Evolutionary conservation across 176 grass and related monocot species (phyloP), one percentile per base, ranked within the genome.

Genomic region (Paspalum vaginatum): DNA sequence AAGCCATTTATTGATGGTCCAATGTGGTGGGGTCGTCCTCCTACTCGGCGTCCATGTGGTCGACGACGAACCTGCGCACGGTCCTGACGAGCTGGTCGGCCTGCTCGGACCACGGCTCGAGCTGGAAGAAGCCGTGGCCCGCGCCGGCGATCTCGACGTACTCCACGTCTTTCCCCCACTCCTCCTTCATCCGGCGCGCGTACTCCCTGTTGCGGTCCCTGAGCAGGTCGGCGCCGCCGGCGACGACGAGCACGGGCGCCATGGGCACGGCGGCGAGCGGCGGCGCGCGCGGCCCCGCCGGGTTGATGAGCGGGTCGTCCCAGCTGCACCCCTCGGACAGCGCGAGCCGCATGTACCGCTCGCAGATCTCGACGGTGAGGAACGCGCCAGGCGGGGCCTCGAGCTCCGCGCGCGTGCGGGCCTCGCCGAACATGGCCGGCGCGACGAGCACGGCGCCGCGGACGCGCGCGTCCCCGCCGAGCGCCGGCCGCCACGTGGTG

Each of bases 81-180:
- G 83, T 48, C 1, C 47, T 46, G 49, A 87, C 65, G 21, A 92
- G 16, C 79, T 73, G 55, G 45, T 73, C 86, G 79, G 59, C 74
- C 64, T 22, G 50, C 62, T 81, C 81, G 22, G 89, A 81, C 85
- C 89, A 87, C 0, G 81, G 81, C 5, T 72, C 54, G 2, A 12
- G 1, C 9, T 14, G 27, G 75, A 91, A 85, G 73, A 85, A 89
- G 1, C 32, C 81, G 50, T 91, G 89, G 17, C 84, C 26, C 10
- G 66, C 56, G 7, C 85, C 81, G 38, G 84, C 58, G 68, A 83
- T 4, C 62, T 80, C 80, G 9, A 65, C 77, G 26, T 77, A 58
- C 77, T 81, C 72, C 71, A 91, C 85, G 0, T 53, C 20, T 37
- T 91, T 87, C 16, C 85, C 85, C 85, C 70, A 71, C 63, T 70